Percentiles rank a stretch among this genome's conserved stretches.
Conservation (phyloP, 306 rosid species). For the Urtica urens region DNA sequence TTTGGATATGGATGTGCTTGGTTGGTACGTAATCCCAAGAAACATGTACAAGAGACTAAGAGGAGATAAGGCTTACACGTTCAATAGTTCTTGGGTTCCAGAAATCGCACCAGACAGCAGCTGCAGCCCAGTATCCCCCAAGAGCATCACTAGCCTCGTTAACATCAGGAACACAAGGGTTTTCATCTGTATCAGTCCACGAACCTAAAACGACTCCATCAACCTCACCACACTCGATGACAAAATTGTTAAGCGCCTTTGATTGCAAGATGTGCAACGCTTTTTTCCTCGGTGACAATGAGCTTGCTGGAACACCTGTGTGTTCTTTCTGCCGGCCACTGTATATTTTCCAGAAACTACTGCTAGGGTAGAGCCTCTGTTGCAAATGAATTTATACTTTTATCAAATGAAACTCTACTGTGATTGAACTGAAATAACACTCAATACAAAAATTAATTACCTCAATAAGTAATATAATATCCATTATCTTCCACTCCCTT, state of each 20-base stretch:
- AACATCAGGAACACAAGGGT: constrained; percentile 33
- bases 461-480: constrained; percentile 69
- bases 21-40: no score
- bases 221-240: constrained; percentile 73
- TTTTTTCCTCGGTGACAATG: constrained; percentile 38
- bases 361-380: constrained; percentile 89
- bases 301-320: constrained; percentile 30
- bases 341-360: constrained; percentile 84
- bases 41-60: no score
- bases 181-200: constrained; percentile 51
- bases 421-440: not conserved
- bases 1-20: no score
- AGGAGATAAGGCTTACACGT: constrained; percentile 77
- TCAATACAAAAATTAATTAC: constrained; percentile 19
- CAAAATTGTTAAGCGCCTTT: constrained; percentile 33
- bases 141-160: constrained; percentile 46
- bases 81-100: constrained; percentile 85
- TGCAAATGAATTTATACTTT: constrained; percentile 29
- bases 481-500: constrained; percentile 73
- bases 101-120: constrained; percentile 76
- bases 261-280: constrained; percentile 41
- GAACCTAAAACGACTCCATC: constrained; percentile 81
- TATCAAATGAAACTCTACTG: not conserved
- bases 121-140: constrained; percentile 86
- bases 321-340: constrained; percentile 40